A percentile compares a stretch with the other conserved stretches of the same genome.
These are phyloP conservation scores for Diplocarpon mali DNA, from an alignment of 2,329 filamentous ascomycete species.

Conservation along the genomic window DNA sequence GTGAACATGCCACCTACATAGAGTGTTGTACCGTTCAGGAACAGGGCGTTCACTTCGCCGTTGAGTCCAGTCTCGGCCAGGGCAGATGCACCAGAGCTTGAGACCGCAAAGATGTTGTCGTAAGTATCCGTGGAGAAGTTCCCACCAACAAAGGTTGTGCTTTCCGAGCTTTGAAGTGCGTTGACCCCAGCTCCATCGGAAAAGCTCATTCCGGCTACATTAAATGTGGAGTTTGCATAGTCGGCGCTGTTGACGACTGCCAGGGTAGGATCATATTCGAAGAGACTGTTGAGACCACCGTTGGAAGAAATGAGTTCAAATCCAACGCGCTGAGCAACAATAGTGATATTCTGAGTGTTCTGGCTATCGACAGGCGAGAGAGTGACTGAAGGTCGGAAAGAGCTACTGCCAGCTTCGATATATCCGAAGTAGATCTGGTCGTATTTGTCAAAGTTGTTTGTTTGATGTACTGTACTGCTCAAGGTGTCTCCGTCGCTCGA, in stretches of 20 bases:
- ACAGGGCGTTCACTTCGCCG: conserved; percentile 61
- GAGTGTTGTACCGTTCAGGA: conserved; percentile 50
- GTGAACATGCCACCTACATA: conserved; percentile 84
- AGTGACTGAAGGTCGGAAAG: conserved; percentile 73
- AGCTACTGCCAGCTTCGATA: conserved; percentile 61
- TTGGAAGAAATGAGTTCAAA: conserved; percentile 66
- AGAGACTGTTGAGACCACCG: conserved; percentile 78
- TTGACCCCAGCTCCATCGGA: conserved; percentile 56
- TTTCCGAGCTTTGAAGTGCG: conserved; percentile 52
- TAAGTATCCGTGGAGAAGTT: conserved; percentile 64
- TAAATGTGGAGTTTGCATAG: conserved; percentile 62
- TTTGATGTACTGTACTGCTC: conserved; percentile 64
- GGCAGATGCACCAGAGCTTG: conserved; percentile 48
- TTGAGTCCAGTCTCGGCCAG: conserved; percentile 67
- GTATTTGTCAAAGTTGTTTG: conserved; percentile 94
- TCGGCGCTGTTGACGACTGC: conserved; percentile 46
- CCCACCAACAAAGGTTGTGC: conserved; percentile 66
- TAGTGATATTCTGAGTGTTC: conserved; percentile 48
- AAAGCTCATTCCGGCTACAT: conserved; percentile 64
- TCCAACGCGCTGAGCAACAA: conserved; percentile 83
- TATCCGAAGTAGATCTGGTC: conserved; percentile 82
- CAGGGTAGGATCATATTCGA: conserved; percentile 67
- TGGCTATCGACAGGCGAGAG: conserved; percentile 59
- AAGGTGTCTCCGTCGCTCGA: conserved; percentile 39
- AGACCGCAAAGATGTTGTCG: conserved; percentile 68